These are phyloP conservation scores for Mortierella sp. DNA, from an alignment of 371 early-diverging fungal species.

Conservation along the genomic window DNA sequence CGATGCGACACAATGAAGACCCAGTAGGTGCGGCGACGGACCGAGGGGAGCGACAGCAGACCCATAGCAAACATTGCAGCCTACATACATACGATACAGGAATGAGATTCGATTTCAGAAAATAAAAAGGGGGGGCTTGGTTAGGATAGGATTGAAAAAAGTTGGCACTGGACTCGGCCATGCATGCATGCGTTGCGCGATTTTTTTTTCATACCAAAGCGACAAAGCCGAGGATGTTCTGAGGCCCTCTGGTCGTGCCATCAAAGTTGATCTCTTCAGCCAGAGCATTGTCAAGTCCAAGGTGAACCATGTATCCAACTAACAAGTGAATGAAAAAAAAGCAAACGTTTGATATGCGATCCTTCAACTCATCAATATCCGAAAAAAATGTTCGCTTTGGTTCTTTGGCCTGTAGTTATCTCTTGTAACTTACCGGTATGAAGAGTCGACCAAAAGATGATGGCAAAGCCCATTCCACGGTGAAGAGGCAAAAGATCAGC, in stretches of 20 bases:
- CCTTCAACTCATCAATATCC: no score
- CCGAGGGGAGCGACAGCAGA: not conserved
- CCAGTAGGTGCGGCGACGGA: constrained; percentile 19
- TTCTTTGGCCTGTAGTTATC: no score
- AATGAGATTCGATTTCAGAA: no score
- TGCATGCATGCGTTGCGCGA: not conserved
- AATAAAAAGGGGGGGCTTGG: no score
- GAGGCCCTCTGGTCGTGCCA: constrained; percentile 25
- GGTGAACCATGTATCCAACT: constrained; percentile 24
- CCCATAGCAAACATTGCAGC: constrained; percentile 3
- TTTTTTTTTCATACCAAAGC: constrained; percentile 26
- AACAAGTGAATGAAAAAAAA: not conserved
- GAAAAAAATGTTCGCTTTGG: no score
- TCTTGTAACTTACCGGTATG: constrained; percentile 17
- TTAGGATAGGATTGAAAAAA: no score
- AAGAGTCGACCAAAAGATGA: constrained; percentile 20
- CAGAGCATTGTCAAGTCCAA: not conserved
- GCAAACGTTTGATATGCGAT: not conserved
- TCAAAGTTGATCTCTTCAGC: constrained; percentile 23
- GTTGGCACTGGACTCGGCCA: no score
- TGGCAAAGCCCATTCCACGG: constrained; percentile 17
- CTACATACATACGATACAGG: no score
- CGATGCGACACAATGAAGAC: constrained; percentile 17
- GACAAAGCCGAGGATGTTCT: constrained; percentile 23
- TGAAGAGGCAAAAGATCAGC: constrained; percentile 31